Evolutionary conservation across 371 early-diverging fungal genomes (phyloP).

Genomic region (Batkoa obscura): DNA sequence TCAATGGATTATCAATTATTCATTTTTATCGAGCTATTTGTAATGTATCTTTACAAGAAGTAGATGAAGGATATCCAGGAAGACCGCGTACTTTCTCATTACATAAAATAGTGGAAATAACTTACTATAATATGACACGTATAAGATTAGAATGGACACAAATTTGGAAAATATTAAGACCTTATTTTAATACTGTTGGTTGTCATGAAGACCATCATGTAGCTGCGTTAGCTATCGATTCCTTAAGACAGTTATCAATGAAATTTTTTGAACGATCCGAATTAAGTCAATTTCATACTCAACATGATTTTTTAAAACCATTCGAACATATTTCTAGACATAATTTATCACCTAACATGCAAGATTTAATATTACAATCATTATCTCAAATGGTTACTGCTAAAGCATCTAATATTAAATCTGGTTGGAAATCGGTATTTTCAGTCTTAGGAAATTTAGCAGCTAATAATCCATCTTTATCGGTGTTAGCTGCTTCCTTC

Average conservation of each 20-base stretch:
- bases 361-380: slow-evolving; percentile 82
- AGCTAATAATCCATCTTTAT: neutral
- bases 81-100: slow-evolving; percentile 72
- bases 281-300: slow-evolving; percentile 85
- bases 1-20: slow-evolving; percentile 47
- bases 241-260: slow-evolving; percentile 78
- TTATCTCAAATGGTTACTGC: slow-evolving; percentile 78
- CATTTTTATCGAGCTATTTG: slow-evolving; percentile 80
- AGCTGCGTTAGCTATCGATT: slow-evolving; percentile 81
- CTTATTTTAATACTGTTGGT: slow-evolving; percentile 76
- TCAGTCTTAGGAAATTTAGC: slow-evolving; percentile 34
- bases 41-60: slow-evolving; percentile 77
- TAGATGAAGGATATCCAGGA: slow-evolving; percentile 37
- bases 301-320: slow-evolving; percentile 87
- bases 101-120: slow-evolving; percentile 82
- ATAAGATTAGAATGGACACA: slow-evolving; percentile 93
- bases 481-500: neutral
- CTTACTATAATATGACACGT: slow-evolving; percentile 94
- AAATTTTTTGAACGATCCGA: slow-evolving; percentile 90
- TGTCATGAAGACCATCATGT: slow-evolving; percentile 72
- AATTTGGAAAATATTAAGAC: slow-evolving; percentile 83
- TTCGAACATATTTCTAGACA: slow-evolving; percentile 70
- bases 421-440: slow-evolving; percentile 84
- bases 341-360: slow-evolving; percentile 54
- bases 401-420: slow-evolving; percentile 47